Conservation (phyloP, 163 green algal species). For the Scenedesmus sp. region DNA sequence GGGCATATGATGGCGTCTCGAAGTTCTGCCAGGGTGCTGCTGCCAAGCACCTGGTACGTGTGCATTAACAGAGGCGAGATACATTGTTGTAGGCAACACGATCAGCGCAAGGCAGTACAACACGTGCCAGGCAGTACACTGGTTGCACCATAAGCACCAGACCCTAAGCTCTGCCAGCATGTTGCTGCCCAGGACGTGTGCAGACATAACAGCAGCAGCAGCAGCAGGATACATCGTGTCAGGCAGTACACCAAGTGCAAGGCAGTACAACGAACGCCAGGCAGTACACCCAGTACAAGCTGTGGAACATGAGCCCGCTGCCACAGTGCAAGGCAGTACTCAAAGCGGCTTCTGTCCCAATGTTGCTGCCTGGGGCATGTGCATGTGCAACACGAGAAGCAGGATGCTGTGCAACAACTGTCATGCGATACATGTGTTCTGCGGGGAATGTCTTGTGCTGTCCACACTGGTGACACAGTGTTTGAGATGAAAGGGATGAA, state of each 20-base stretch:
- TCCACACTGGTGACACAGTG: too few relatives aligned
- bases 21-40: slow-evolving; percentile 24
- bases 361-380: slow-evolving; percentile 35
- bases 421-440: too few relatives aligned
- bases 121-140: not conserved
- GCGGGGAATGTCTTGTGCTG: too few relatives aligned
- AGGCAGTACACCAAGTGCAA: not conserved
- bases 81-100: not conserved
- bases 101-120: not conserved
- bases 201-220: not conserved
- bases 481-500: too few relatives aligned
- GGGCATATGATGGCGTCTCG: slow-evolving; percentile 43
- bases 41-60: not conserved
- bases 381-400: too few relatives aligned
- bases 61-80: not conserved
- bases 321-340: too few relatives aligned
- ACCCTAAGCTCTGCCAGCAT: not conserved
- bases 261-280: not conserved
- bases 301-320: too few relatives aligned
- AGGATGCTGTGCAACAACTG: too few relatives aligned
- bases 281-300: not conserved
- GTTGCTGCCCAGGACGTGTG: slow-evolving; percentile 34
- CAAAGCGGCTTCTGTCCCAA: not conserved
- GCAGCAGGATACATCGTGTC: not conserved
- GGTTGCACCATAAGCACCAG: not conserved